Percentiles rank a stretch among this genome's conserved stretches.
phyloP scores from a whole-genome alignment of 257 asterid species.

The Solanum virginianum region DNA sequence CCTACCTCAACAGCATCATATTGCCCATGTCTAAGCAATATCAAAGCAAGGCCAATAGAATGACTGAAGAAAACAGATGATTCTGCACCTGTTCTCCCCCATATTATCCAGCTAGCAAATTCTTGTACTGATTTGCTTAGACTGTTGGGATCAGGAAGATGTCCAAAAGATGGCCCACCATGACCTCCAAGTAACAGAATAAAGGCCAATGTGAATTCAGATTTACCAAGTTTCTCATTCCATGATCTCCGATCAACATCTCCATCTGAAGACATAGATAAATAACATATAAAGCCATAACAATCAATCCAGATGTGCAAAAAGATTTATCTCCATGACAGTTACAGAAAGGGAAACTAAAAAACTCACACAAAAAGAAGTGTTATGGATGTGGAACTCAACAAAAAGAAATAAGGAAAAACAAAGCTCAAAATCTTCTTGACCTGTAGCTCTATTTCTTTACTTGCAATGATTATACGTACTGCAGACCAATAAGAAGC shows the following conservation, averaged over 20 bases:
- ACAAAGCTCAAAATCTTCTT: not conserved
- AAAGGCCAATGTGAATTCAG: constrained; percentile 61
- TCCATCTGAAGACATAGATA: constrained; percentile 38
- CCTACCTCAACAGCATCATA: constrained; percentile 74
- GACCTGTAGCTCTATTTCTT: not conserved
- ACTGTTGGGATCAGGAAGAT: constrained; percentile 45
- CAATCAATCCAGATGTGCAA: not conserved
- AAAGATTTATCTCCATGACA: not conserved
- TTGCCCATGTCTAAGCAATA: constrained; percentile 72
- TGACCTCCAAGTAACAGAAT: constrained; percentile 45
- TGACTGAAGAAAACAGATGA: constrained; percentile 75
- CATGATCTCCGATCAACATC: constrained; percentile 47
- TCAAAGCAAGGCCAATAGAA: constrained; percentile 61
- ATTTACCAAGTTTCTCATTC: constrained; percentile 74
- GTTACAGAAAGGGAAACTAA: not conserved
- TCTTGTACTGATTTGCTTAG: constrained; percentile 52
- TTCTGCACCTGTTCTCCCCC: constrained; percentile 71
- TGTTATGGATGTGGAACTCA: not conserved
- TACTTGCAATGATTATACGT: not conserved
- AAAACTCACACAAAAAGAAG: not conserved
- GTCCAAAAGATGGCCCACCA: constrained; percentile 24
- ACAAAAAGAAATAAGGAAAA: not conserved
- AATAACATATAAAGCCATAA: not conserved
- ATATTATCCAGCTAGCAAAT: constrained; percentile 81
- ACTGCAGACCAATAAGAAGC: not conserved